Base-by-base conservation (phyloP, 495 filamentous ascomycete species). In the Penicillium canariense region DNA sequence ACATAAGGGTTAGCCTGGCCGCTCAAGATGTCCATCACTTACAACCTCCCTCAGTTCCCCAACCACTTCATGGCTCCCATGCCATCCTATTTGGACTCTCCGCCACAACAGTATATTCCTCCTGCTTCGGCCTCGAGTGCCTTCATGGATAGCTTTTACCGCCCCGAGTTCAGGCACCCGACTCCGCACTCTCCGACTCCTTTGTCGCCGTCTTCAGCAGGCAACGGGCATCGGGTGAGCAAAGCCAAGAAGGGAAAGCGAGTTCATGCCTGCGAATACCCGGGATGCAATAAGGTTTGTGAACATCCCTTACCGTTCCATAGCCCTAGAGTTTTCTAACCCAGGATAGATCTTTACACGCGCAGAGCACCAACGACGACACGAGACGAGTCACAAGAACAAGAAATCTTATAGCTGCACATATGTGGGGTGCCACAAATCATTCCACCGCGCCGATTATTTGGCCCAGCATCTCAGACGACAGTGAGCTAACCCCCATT, bases 221-320 rank as follows among this genome's bases (percentile, higher is more conserved):
- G 86, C 39, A 31, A 17, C 27, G 90, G 87, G 15, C 82, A 84
- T 47, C 85, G 87, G 40, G 84, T 90, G 40, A 91, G 88, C 70
- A 85, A 87, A 62, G 88, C 88, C 12, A 90, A 88, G 77, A 91
- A 91, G 67, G 88, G 88, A 10, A 81, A 89, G 48, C 86, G 84
- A n/a, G 87, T 91, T 17, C 87, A 91, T 66, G 78, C 77, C 1
- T 91, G 87, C 66, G 80, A 87, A 30, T 74, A 62, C 35, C 71
- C 70, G 1, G 75, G 76, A 40, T 88, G 85, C 60, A 75, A 71
- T 55, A 89, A 89, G 76, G 85, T 85, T 54, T 51, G 73, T 68
- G 5, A 35, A 15, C 15, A 23, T 4, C 30, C 36, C 72, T 69
- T 11, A 70, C 23, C 6, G 7, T 14, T 15, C 43, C 11, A 74